These are phyloP conservation scores for Carex cristatella DNA, from an alignment of 176 grass and related monocot species.

Conservation along the genomic window DNA sequence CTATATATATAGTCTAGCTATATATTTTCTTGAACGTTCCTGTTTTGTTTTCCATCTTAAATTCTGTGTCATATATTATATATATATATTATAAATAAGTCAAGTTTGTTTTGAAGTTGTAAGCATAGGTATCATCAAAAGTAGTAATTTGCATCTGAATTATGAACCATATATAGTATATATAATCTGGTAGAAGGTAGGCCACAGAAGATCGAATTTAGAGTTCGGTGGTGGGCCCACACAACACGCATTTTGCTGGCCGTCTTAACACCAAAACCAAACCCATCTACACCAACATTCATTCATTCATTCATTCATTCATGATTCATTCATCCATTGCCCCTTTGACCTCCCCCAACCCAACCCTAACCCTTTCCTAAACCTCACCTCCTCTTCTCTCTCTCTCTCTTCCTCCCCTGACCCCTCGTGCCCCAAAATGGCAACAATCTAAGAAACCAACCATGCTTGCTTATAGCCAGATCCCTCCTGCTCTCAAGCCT, in stretches of 20 bases:
- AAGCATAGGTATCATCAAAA: background rate
- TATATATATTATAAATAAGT: background rate
- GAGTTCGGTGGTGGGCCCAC: background rate
- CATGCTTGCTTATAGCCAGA: slow-evolving; percentile 17
- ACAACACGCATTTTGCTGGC: slow-evolving; percentile 13
- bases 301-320: slow-evolving; percentile 10
- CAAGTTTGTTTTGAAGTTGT: background rate
- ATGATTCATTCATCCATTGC: background rate
- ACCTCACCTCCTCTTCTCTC: slow-evolving; percentile 5
- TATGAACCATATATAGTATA: no score
- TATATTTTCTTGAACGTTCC: background rate
- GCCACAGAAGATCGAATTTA: background rate
- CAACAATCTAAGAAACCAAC: slow-evolving; percentile 21
- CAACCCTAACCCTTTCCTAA: slow-evolving; percentile 28
- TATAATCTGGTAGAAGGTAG: background rate
- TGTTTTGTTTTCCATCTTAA: background rate
- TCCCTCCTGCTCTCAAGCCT: slow-evolving; percentile 5
- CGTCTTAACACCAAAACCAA: slow-evolving; percentile 25
- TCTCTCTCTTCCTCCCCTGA: background rate
- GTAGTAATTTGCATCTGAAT: background rate
- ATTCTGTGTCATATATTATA: background rate
- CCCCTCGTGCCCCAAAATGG: slow-evolving; percentile 20
- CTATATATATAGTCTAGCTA: background rate
- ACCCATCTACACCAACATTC: slow-evolving; percentile 12
- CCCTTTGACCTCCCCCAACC: slow-evolving; percentile 22